phyloP scores from a whole-genome alignment of 164 flowering plant species.

The Sextonia rubra region DNA sequence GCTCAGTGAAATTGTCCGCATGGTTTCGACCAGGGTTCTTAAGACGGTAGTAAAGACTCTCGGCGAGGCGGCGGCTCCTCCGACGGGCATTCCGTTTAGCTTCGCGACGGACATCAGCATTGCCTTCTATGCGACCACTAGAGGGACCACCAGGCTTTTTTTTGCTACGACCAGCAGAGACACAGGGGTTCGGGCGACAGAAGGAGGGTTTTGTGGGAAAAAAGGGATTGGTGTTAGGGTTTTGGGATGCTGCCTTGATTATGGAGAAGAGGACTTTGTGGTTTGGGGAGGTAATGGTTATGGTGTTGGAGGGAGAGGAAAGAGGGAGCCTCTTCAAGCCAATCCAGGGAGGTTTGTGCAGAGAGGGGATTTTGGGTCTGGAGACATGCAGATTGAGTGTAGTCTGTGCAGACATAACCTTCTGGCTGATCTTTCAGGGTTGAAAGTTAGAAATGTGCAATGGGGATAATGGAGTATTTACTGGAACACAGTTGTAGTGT shows the following conservation, averaged over 20 bases:
- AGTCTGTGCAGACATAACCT: neutral
- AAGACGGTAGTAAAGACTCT: conserved; percentile 68
- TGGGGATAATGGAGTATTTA: too few relatives aligned
- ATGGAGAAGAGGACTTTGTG: conserved; percentile 8
- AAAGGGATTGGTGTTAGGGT: conserved; percentile 2
- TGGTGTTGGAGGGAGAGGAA: conserved; percentile 8
- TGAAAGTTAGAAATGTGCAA: too few relatives aligned
- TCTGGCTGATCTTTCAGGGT: neutral
- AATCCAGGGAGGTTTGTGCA: conserved; percentile 14
- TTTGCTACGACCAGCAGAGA: conserved; percentile 78
- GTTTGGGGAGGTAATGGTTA: conserved; percentile 13
- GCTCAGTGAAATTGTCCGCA: conserved; percentile 74
- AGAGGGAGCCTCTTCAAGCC: conserved; percentile 4
- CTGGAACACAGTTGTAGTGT: too few relatives aligned
- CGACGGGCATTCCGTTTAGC: conserved; percentile 53
- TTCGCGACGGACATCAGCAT: conserved; percentile 52
- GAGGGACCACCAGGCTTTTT: conserved; percentile 48
- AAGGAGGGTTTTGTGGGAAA: conserved; percentile 13
- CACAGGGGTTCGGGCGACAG: conserved; percentile 13
- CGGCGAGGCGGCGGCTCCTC: conserved; percentile 49
- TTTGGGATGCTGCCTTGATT: conserved; percentile 13
- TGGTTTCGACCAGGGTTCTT: conserved; percentile 66
- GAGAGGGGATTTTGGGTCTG: conserved; percentile 54
- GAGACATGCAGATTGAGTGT: conserved; percentile 15
- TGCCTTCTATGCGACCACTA: conserved; percentile 60